Base-by-base conservation (phyloP, 2,329 filamentous ascomycete species). In the Colletotrichum plurivorum region DNA sequence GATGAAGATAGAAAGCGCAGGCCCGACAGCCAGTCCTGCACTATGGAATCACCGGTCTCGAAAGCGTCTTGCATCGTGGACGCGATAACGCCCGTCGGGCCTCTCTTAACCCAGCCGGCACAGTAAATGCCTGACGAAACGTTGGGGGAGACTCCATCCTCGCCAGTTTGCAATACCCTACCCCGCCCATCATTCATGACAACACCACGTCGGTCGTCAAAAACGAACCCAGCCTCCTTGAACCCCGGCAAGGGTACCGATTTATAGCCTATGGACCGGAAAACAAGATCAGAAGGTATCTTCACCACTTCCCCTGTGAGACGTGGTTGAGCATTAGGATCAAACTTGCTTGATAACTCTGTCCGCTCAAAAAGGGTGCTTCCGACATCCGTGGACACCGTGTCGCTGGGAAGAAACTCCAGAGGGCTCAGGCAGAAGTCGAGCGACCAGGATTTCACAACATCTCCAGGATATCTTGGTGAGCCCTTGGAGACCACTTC, bases 11-110 rank as follows among this genome's bases (percentile, higher is more conserved):
- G 74, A 63, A 89, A 88, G 1, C 75, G 71, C 1, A 73, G 75
- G 2, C 80, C 80, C 1, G 81, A 76, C 16, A 78, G 73, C 92
- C 94, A 95, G 76, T 99, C 96, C n/a, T 88, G 82, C 0, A 88
- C 88, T 71, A 99, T 93, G 3, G 92, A 90, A 77, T 98, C 95
- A 1, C 91, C 96, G 0, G 94, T 97, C 9, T 89, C 87, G 75
- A 98, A 99, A 0, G 96, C 95, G 78, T 99, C 96, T 69, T 92
- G 89, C 94, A 99, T 97, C 0, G 96, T 99, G 36, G 92, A 94
- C 1, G 95, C 95, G 78, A 99, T 99, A 4, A 98, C 95, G 2
- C 96, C 96, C 0, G 94, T 98, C 0, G 96, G 95, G 0, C 96
- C 96, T 43, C 92, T 89, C 83, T 98, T 98, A 10, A 98, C 94